A percentile compares a stretch with the other conserved stretches of the same genome.
Evolutionary conservation across 805 yeast species (phyloP).

Genomic region (Spathaspora hagerdaliae): DNA sequence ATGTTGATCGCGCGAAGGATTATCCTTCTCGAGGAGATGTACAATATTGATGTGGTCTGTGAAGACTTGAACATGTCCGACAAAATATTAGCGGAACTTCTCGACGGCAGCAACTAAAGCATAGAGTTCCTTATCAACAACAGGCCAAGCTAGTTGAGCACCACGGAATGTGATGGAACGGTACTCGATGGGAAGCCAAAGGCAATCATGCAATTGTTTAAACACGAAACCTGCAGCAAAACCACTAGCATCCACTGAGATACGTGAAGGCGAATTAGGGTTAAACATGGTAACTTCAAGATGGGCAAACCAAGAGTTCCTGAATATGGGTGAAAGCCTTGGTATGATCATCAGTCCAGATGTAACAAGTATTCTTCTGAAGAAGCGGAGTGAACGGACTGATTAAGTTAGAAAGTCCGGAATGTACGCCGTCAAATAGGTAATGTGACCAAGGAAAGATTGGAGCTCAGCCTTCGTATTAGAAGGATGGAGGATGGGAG

Average conservation of each 20-base stretch:
- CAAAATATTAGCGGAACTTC: background rate
- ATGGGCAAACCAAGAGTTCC: background rate
- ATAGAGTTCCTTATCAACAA: background rate
- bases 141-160: background rate
- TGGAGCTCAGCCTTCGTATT: background rate
- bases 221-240: slow-evolving; percentile 1
- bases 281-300: background rate
- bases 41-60: background rate
- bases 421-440: background rate
- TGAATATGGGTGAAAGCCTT: background rate
- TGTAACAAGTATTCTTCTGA: background rate
- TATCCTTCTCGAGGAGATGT: background rate
- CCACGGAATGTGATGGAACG: background rate
- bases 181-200: background rate
- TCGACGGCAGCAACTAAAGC: background rate
- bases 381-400: background rate
- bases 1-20: background rate
- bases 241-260: background rate
- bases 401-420: background rate
- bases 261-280: background rate
- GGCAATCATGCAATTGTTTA: background rate
- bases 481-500: background rate
- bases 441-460: background rate
- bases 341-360: background rate
- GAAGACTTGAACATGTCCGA: background rate